Evolutionary conservation across 1,139 yeast genomes (phyloP), one percentile per base, ranked within the genome.

Genomic region (Suhomyces choctaworum): DNA sequence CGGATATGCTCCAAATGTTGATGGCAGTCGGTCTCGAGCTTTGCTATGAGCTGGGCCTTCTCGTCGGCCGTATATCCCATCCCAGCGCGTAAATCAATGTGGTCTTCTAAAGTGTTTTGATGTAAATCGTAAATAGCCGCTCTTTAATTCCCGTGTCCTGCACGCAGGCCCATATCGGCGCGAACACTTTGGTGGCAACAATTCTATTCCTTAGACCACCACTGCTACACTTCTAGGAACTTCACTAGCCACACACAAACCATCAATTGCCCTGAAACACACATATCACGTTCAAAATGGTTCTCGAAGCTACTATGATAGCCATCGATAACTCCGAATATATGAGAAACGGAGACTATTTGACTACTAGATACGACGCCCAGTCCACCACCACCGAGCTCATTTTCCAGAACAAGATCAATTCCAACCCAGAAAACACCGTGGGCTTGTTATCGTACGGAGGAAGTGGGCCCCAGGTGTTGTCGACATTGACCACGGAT

Each of bases 291-390:
- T 13, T 25, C 51, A 61, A 45, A 33, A 88, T 88, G 96, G 96
- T 83, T 47, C 78, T 90, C 55, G 97, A 92, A 66, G 97, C 98
- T 45, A 86, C 97, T 13, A 90, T 92, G 87, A 78, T 92, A 47
- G 88, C 89, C 52, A 78, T 92, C 55, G 98, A 94, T 67, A 90
- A 89, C 73, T 88, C 97, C 41, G 98, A 94, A 66, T 92, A 75
- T 62, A 86, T 90, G 79, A 76, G 98, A 54, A 92, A 92, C 58
- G 98, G 97, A 26, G 98, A 94, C 61, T 94, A 82, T 56, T 74
- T 88, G 31, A 81, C 95, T 19, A 82, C 94, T 16, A 76, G 98
- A 53, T 90, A 83, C 57, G 95, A 85, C 43, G 97, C 98, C 1
- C 97, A 94, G 62, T 71, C 85, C 45, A 95, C 94, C 43, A 82